Conservation (phyloP, 345 rosid genomes). For the Eucalyptus sp. region DNA sequence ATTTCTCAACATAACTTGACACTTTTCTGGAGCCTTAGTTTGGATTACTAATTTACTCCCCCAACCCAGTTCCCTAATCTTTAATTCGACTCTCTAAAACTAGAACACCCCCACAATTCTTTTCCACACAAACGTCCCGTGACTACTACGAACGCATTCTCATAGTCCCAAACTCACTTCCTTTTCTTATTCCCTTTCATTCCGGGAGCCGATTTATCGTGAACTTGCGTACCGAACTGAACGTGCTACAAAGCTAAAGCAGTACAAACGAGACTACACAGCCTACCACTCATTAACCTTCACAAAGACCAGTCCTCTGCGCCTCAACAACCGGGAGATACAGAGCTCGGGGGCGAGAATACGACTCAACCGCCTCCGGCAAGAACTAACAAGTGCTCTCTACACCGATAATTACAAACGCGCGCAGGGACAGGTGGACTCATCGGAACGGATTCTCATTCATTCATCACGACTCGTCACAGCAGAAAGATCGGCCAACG, state of each 20-base stretch:
- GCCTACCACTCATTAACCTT: neutral
- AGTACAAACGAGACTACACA: neutral
- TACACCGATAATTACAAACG: neutral
- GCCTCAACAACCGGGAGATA: neutral
- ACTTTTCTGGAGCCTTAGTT: neutral
- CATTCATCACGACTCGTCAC: neutral
- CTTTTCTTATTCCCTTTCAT: neutral
- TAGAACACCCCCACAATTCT: neutral
- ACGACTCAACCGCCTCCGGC: neutral
- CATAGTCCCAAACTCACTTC: neutral
- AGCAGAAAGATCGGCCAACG: neutral
- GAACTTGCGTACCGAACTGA: neutral
- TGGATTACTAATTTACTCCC: neutral
- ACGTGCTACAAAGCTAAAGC: neutral
- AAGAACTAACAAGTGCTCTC: too few relatives aligned
- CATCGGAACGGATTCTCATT: neutral
- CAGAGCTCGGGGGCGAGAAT: neutral
- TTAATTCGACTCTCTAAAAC: neutral
- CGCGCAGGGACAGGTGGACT: neutral
- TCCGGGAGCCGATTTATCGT: neutral
- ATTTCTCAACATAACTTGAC: neutral
- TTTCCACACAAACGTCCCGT: neutral
- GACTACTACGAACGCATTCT: neutral
- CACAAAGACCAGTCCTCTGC: neutral
- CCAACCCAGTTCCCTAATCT: neutral